Evolutionary conservation across 2,329 filamentous ascomycete species (phyloP), one percentile per base, ranked within the genome.

Genomic region (Fusarium continuum): DNA sequence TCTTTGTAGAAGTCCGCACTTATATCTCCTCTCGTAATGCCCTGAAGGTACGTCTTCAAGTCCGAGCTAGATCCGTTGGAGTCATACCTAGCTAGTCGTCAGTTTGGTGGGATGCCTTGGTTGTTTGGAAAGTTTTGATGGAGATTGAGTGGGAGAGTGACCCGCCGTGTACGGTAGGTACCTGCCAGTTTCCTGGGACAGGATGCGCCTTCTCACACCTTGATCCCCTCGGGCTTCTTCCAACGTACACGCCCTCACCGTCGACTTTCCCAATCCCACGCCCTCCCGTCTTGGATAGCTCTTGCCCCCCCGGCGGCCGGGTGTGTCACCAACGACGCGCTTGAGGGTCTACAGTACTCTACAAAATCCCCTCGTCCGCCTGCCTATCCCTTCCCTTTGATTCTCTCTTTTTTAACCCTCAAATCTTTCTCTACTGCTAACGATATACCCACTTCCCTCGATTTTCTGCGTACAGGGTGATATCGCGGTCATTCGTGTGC

Each of bases 301-400:
- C 55, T 54, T 51, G 44, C 40, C 54, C 50, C 57, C 58, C 62
- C 58, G 64, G 64, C 57, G 61, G 49, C 67, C 67, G 67, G 67
- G 64, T 66, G 67, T 70, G 62, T 67, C 67, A 70, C 67, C 67
- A 62, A 70, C 48, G 54, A 67, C 41, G 35, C 48, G 52, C 55
- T 66, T 66, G 56, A 58, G 48, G 56, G 66, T 53, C 52, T 51
- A 43, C 39, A 48, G 8, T 56, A 25, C 60, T 58, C 61, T 70
- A 70, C 68, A 70, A 70, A 70, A 71, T 59, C 68, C 68, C 68
- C 56, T 68, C 64, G 45, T 32, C 68, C 66, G 68, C 68, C 61
- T 57, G 53, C 64, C 44, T 46, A 35, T 58, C 51, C 46, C 46
- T 62, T 67, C 66, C 64, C 58, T 58, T 57, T 55, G 39, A 40